Evolutionary conservation across 2,329 filamentous ascomycete species (phyloP).

Genomic region (Chaetoscypha palmicola): DNA sequence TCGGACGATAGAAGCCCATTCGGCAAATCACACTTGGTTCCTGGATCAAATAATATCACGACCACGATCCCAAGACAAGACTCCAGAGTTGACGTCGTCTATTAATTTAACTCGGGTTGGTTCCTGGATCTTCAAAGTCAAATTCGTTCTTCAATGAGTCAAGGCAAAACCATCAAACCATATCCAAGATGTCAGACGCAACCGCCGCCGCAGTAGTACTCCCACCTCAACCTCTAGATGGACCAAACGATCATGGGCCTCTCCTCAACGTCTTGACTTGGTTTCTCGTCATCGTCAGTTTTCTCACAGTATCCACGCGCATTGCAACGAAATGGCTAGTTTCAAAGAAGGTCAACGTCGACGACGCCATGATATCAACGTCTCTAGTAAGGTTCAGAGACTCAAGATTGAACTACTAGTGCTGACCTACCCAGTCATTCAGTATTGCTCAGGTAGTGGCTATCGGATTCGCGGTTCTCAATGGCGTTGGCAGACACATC

Average conservation of each 20-base stretch:
- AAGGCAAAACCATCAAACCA: not conserved
- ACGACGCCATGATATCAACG: conserved; percentile 5
- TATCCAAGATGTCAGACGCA: not conserved
- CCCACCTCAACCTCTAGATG: conserved; percentile 1
- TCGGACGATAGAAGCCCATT: conserved; percentile 1
- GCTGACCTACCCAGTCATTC: not conserved
- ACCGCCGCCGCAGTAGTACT: not conserved
- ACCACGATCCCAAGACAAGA: not conserved
- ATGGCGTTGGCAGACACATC: conserved; percentile 5
- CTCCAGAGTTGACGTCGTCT: not conserved
- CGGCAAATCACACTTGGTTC: not conserved
- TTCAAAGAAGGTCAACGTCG: not conserved
- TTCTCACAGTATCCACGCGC: conserved; percentile 1
- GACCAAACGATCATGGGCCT: conserved; percentile 5
- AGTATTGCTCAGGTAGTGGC: conserved; percentile 1
- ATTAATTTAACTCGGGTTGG: not conserved
- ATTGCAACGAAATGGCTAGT: conserved; percentile 5
- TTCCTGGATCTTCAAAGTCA: not conserved
- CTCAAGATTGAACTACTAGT: not conserved
- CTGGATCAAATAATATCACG: not conserved
- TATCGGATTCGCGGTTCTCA: conserved; percentile 1
- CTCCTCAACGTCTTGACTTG: conserved; percentile 6
- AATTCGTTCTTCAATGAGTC: not conserved
- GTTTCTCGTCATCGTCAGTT: conserved; percentile 3
- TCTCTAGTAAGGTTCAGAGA: conserved; percentile 1